phyloP scores from a whole-genome alignment of 306 rosid species.

The Quercus engelmannii region DNA sequence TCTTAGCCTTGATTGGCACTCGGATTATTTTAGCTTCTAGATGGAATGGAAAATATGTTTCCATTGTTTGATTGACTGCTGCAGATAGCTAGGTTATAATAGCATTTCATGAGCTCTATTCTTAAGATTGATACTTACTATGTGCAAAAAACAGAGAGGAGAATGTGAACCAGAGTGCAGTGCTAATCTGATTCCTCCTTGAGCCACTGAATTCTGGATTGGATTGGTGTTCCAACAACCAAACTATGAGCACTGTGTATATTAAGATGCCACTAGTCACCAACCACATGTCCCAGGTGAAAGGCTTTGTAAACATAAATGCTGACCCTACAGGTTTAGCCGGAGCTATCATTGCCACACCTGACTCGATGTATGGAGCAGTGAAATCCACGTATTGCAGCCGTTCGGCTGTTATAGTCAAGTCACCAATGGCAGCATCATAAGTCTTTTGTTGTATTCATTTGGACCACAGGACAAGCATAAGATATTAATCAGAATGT shows the following conservation, averaged over 20 bases:
- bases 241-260: constrained; percentile 54
- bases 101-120: background rate
- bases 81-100: too few species aligned
- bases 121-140: constrained; percentile 36
- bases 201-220: constrained; percentile 59
- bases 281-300: constrained; percentile 71
- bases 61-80: too few species aligned
- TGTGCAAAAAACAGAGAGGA: constrained; percentile 76
- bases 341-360: constrained; percentile 52
- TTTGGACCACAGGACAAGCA: constrained; percentile 24
- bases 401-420: constrained; percentile 48
- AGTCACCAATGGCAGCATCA: constrained; percentile 63
- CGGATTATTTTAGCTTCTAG: too few species aligned
- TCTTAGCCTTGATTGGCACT: too few species aligned
- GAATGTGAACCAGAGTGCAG: constrained; percentile 59
- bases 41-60: too few species aligned
- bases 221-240: constrained; percentile 53
- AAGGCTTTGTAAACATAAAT: constrained; percentile 68
- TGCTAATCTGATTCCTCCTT: constrained; percentile 51
- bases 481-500: background rate
- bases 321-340: constrained; percentile 24
- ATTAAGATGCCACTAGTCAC: constrained; percentile 34
- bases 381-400: constrained; percentile 53
- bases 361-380: constrained; percentile 59
- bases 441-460: constrained; percentile 38